phyloP scores from a whole-genome alignment of 2,329 filamentous ascomycete species.

The Simplicillium sp. region DNA sequence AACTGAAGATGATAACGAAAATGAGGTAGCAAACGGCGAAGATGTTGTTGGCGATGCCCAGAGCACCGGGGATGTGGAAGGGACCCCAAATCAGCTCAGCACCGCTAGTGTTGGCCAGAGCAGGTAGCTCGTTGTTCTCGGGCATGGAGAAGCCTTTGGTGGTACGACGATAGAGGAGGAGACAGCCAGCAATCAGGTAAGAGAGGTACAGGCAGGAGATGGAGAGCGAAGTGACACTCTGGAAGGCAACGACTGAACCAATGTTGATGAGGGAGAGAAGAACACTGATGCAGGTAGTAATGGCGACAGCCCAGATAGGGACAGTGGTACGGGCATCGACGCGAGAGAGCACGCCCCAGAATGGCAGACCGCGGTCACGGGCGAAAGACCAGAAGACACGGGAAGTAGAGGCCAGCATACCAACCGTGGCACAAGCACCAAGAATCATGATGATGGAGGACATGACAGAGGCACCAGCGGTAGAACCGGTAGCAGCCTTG shows the following conservation, averaged over 20 bases:
- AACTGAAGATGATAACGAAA: slow-evolving; percentile 47
- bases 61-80: slow-evolving; percentile 39
- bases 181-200: slow-evolving; percentile 18
- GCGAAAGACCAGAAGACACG: slow-evolving; percentile 47
- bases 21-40: slow-evolving; percentile 43
- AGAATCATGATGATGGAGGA: slow-evolving; percentile 38
- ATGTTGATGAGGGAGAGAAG: slow-evolving; percentile 23
- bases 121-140: slow-evolving; percentile 13
- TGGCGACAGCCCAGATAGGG: slow-evolving; percentile 16
- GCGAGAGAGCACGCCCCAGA: slow-evolving; percentile 17
- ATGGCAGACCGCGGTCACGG: slow-evolving; percentile 21
- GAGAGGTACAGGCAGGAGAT: slow-evolving; percentile 20
- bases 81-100: slow-evolving; percentile 39
- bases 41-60: slow-evolving; percentile 44
- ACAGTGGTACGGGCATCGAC: slow-evolving; percentile 17
- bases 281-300: slow-evolving; percentile 16
- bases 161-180: slow-evolving; percentile 20
- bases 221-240: slow-evolving; percentile 17
- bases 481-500: slow-evolving; percentile 37
- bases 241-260: slow-evolving; percentile 18
- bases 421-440: slow-evolving; percentile 37
- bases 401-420: slow-evolving; percentile 47
- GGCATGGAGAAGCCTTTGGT: slow-evolving; percentile 17
- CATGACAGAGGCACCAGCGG: slow-evolving; percentile 40
- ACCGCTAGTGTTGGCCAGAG: slow-evolving; percentile 17